Evolutionary conservation across 306 rosid species (phyloP).

Genomic region (Dicorynia guianensis): DNA sequence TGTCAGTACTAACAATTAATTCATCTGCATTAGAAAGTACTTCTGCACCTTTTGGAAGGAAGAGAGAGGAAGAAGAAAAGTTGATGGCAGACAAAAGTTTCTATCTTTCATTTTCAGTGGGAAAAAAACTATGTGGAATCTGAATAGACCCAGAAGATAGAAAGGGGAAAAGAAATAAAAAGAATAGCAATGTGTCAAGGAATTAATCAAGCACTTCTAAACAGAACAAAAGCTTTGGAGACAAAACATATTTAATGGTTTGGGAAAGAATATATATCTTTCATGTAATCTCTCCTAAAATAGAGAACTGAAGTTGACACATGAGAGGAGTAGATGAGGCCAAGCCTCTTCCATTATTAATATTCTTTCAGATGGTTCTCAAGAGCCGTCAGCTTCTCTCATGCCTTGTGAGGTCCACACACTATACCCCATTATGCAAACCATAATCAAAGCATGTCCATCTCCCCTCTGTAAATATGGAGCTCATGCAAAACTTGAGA

Average conservation of each 20-base stretch:
- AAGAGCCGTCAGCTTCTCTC: conserved; percentile 53
- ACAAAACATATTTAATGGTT: background rate
- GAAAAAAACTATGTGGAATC: background rate
- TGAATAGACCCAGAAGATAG: background rate
- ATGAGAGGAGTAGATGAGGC: background rate
- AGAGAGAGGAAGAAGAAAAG: background rate
- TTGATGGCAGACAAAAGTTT: background rate
- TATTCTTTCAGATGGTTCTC: conserved; percentile 51
- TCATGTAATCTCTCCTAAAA: conserved; percentile 28
- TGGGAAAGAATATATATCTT: too few relatives aligned
- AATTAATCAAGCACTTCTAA: background rate
- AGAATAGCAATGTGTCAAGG: background rate
- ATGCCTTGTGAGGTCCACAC: conserved; percentile 37
- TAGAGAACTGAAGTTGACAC: background rate
- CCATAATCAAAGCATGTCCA: background rate
- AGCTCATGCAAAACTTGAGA: conserved; percentile 15
- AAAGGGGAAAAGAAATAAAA: background rate
- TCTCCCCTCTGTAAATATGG: conserved; percentile 52
- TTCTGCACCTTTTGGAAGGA: background rate
- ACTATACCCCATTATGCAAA: background rate
- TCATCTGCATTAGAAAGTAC: background rate
- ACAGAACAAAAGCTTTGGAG: background rate
- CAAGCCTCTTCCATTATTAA: conserved; percentile 38
- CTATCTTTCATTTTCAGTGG: background rate
- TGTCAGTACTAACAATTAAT: background rate